phyloP scores from a whole-genome alignment of 1,284 basidiomycete genomes.

The Apiotrichum siamense region DNA sequence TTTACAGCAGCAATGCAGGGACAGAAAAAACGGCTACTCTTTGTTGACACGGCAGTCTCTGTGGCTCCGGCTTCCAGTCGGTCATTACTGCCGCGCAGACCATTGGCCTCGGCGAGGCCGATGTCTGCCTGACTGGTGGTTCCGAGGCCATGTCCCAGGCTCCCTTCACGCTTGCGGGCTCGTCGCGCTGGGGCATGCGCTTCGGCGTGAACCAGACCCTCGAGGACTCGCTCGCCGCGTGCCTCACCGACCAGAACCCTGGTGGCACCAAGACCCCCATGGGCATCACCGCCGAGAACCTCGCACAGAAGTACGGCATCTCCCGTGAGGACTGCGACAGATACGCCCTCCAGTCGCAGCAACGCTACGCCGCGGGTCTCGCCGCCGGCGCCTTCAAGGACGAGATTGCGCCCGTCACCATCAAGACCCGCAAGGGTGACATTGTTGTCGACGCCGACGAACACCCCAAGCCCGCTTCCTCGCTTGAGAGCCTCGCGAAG shows the following conservation, averaged over 20 bases:
- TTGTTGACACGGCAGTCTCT: conserved; percentile 43
- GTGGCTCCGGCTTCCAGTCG: conserved; percentile 54
- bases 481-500: conserved; percentile 48
- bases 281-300: conserved; percentile 55
- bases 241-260: conserved; percentile 53
- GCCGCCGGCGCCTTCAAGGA: conserved; percentile 50
- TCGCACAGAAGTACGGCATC: conserved; percentile 53
- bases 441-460: conserved; percentile 48
- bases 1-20: too few relatives aligned
- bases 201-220: conserved; percentile 53
- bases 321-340: conserved; percentile 53
- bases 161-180: conserved; percentile 50
- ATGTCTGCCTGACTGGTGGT: conserved; percentile 54
- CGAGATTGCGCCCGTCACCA: conserved; percentile 52
- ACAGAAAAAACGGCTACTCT: too few relatives aligned
- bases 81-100: conserved; percentile 53
- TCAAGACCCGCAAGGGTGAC: conserved; percentile 46
- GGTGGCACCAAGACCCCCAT: conserved; percentile 49
- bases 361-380: conserved; percentile 53
- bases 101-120: conserved; percentile 52
- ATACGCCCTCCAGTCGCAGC: conserved; percentile 54
- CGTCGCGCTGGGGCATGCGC: conserved; percentile 41
- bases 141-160: conserved; percentile 54
- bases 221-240: conserved; percentile 54
- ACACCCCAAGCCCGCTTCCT: conserved; percentile 51